A percentile compares a stretch with the other conserved stretches of the same genome.
phyloP scores from a whole-genome alignment of 352 stramenopile species.

The Pythium rhizo-oryzae region DNA sequence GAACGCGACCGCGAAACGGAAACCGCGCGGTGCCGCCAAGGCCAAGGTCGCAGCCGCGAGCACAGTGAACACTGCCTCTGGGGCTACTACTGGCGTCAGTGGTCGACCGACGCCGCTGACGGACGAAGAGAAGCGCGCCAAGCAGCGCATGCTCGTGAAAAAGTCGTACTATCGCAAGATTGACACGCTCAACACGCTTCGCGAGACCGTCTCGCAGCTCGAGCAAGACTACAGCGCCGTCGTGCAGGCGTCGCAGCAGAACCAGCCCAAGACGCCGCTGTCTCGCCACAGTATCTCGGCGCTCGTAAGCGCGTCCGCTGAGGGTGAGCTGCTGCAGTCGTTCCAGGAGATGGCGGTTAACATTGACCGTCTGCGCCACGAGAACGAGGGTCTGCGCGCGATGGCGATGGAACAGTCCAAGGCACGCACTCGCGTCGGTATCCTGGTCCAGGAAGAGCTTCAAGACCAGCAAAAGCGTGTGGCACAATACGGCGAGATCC shows the following conservation, averaged over 20 bases:
- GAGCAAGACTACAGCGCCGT: constrained; percentile 50
- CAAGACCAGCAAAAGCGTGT: constrained; percentile 34
- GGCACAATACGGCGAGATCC: constrained; percentile 17
- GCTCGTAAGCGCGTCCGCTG: constrained; percentile 24
- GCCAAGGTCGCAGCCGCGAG: not conserved
- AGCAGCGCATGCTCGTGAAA: constrained; percentile 72
- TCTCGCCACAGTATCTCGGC: constrained; percentile 26
- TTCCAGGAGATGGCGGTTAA: constrained; percentile 58
- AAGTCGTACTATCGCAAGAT: constrained; percentile 80
- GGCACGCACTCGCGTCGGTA: constrained; percentile 49
- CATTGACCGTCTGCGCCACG: constrained; percentile 52
- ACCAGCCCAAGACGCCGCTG: constrained; percentile 6
- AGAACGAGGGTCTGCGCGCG: constrained; percentile 58
- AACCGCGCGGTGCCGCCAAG: not conserved
- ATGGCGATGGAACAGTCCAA: constrained; percentile 65
- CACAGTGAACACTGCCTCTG: not conserved
- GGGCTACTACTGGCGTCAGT: not conserved
- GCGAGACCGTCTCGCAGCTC: constrained; percentile 46
- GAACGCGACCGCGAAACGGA: not conserved
- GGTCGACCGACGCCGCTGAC: constrained; percentile 30
- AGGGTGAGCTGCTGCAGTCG: constrained; percentile 44
- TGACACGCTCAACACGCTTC: constrained; percentile 63
- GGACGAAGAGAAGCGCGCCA: constrained; percentile 63
- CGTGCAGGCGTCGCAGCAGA: constrained; percentile 22
- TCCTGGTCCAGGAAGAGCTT: constrained; percentile 59